Conservation (phyloP, 73 alveolate species). For the Diophrys appendiculata region DNA sequence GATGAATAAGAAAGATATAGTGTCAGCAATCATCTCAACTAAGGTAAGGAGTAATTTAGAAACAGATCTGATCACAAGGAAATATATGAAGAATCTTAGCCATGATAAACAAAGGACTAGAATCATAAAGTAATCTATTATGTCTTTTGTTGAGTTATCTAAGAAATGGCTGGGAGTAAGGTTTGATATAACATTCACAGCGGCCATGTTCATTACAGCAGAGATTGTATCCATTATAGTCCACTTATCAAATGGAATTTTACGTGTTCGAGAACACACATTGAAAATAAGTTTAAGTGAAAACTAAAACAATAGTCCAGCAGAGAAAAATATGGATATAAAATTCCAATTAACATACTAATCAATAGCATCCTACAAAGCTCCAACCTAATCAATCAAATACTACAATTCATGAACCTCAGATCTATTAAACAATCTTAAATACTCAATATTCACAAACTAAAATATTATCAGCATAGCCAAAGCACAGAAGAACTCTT, state of each 20-base stretch:
- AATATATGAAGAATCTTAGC: slow-evolving; percentile 50
- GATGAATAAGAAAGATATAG: slow-evolving; percentile 48
- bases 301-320: slow-evolving; percentile 38
- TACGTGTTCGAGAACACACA: slow-evolving; percentile 3
- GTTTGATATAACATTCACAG: slow-evolving; percentile 27
- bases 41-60: slow-evolving; percentile 49
- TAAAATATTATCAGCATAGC: slow-evolving; percentile 48
- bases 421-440: slow-evolving; percentile 24
- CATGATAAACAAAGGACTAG: slow-evolving; percentile 39
- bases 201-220: slow-evolving; percentile 47
- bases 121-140: slow-evolving; percentile 48
- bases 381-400: slow-evolving; percentile 17
- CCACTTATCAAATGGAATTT: slow-evolving; percentile 52
- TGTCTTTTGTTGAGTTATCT: slow-evolving; percentile 17
- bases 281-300: slow-evolving; percentile 42
- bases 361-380: slow-evolving; percentile 19
- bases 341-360: slow-evolving; percentile 28
- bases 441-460: slow-evolving; percentile 44
- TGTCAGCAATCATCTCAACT: slow-evolving; percentile 44
- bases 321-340: slow-evolving; percentile 26
- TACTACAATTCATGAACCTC: not conserved
- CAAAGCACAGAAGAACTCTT: slow-evolving; percentile 59
- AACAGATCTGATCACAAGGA: slow-evolving; percentile 50
- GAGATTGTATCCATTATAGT: slow-evolving; percentile 46
- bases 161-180: slow-evolving; percentile 26